Evolutionary conservation across 495 filamentous ascomycete genomes (phyloP), one percentile per base, ranked within the genome.

Genomic region (Aspergillus olivimuriae): DNA sequence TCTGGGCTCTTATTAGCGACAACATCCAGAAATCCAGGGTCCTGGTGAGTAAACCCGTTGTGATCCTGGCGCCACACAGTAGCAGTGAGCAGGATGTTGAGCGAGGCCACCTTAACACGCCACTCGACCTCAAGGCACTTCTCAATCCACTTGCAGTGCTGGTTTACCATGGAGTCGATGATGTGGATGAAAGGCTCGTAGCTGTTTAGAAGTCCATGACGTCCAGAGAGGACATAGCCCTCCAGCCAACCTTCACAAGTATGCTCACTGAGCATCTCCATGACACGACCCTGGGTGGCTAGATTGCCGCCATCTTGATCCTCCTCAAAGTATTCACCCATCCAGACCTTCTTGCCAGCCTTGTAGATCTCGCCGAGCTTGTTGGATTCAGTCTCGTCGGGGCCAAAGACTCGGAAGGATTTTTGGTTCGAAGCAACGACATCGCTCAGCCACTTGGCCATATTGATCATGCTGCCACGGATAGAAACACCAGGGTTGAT

Each of bases 141-240:
- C 52, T 87, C 83, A 37, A 87, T 70, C 83, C 82, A 86, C 58
- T 87, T 87, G 68, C 81, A 84, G 63, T 86, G 83, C 61, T 86
- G 82, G 58, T 84, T 84, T 39, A 87, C 82, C 82, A 86, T 87
- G 1, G 76, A 82, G 55, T 87, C 83, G 51, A 87, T 85, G 52
- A 87, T 75, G 51, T 87, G 83, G 46, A 86, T 82, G 57, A 86
- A 87, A 0, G 83, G 82, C 56, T 87, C 82, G 65, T 87, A 87
- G 62, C 76, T 80, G 66, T 87, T 87, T 24, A 87, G 70, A 32
- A 87, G 60, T 15, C 83, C 82, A 52, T 87, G 82, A 3, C 82
- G 72, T 11, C 83, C 83, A 31, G 73, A 81, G 4, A 86, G 78
- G 45, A 84, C 62, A 52, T 86, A 87, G 10, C 82, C 83, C 63